Evolutionary conservation across 345 rosid genomes (phyloP), one percentile per base, ranked within the genome.

Genomic region (Microcos paniculata): DNA sequence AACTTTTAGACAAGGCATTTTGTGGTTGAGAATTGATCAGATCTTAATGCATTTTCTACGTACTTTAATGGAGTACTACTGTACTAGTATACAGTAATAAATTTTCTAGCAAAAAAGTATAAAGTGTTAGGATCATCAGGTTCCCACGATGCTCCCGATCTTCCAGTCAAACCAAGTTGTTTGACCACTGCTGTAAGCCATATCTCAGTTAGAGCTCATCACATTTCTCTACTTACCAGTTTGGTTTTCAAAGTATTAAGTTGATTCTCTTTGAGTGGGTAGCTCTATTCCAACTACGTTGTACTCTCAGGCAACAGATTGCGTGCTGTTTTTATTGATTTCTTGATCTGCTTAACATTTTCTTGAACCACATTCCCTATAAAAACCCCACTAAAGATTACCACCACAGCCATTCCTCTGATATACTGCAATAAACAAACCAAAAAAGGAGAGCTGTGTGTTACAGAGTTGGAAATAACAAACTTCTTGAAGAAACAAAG

Each of bases 211-310:
- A n/a, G 46, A 56, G 79, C 43, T 58, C n/a, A 40, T 78, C 86
- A 78, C 81, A 82, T 76, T 80, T 26, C 3, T n/a, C 68, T 45
- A 51, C 80, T 73, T 43, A 69, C 68, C 55, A 42, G 4, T 63
- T 55, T 18, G 40, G 11, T 0, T 46, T 21, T 72, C 63, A 11
- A 19, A 10, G 16, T 23, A 14, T 26, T n/a, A n/a, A n/a, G n/a
- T 56, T 56, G 6, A 16, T 24, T 57, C 62, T 57, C 14, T n/a
- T 19, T 19, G 0, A 26, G 40, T 24, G 35, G 70, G 19, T 70
- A 69, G 52, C 62, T 68, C 57, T 45, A 68, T 31, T 6, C 38
- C 19, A 24, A 1, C 6, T 58, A 1, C 63, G 1, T n/a, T 57
- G 18, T 57, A 24, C 62, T 4, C 1, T 56, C 33, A 26, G 2